These are phyloP conservation scores for Rhinocladiella similis DNA, from an alignment of 2,329 filamentous ascomycete species.

Conservation along the genomic window DNA sequence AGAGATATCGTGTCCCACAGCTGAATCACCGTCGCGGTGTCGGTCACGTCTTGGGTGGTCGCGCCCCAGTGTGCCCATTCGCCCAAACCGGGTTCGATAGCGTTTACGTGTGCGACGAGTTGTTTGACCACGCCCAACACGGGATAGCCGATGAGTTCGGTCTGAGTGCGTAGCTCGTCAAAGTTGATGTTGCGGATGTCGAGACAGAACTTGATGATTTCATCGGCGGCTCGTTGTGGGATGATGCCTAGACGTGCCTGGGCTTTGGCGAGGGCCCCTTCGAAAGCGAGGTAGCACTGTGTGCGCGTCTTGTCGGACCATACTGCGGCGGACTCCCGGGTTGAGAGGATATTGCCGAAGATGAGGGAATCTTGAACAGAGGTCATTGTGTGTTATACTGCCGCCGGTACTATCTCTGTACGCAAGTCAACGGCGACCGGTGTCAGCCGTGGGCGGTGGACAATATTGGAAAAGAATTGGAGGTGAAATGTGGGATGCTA, in stretches of 20 bases:
- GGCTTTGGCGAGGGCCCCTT: conserved; percentile 26
- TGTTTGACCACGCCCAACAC: conserved; percentile 28
- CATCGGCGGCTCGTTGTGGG: conserved; percentile 25
- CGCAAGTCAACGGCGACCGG: background rate
- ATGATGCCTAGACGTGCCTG: conserved; percentile 28
- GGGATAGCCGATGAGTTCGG: conserved; percentile 28
- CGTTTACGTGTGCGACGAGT: conserved; percentile 26
- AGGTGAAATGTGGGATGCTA: too few relatives aligned
- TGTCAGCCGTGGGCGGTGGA: background rate
- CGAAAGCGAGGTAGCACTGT: conserved; percentile 28
- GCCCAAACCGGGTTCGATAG: conserved; percentile 20
- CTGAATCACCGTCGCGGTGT: conserved; percentile 29
- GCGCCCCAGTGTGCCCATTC: conserved; percentile 30
- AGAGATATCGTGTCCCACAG: conserved; percentile 28
- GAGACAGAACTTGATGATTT: conserved; percentile 26
- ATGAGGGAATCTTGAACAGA: conserved; percentile 29
- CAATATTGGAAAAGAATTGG: too few relatives aligned
- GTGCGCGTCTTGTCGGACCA: conserved; percentile 29
- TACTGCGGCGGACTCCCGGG: conserved; percentile 25
- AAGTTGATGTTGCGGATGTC: conserved; percentile 25
- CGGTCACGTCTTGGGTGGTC: conserved; percentile 30
- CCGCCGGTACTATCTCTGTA: background rate
- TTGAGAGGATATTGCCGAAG: conserved; percentile 29
- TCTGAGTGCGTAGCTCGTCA: conserved; percentile 22
- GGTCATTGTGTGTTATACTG: conserved; percentile 17